Conservation (phyloP, 2,329 filamentous ascomycete genomes). For the Fusarium sp. region DNA sequence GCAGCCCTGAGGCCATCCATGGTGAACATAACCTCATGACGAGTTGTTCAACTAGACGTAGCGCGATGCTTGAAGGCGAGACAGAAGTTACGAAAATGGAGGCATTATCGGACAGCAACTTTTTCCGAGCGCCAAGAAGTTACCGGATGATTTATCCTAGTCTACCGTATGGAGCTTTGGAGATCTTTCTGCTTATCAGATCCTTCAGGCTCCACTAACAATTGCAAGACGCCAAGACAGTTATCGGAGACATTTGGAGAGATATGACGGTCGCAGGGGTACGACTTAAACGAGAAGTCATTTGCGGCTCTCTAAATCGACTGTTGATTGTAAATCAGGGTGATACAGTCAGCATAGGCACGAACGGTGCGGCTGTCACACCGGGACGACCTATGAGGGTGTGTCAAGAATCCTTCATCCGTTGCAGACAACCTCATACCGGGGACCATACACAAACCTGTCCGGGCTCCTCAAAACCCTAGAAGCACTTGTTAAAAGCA, state of each 20-base stretch:
- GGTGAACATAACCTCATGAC: constrained; percentile 3
- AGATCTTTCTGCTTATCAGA: constrained; percentile 15
- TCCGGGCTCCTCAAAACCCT: too few species aligned
- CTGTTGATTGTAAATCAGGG: background rate
- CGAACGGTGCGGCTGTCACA: constrained; percentile 1
- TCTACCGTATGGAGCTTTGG: background rate
- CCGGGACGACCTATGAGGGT: constrained; percentile 2
- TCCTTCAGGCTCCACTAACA: constrained; percentile 11
- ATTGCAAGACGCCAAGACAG: background rate
- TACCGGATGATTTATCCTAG: background rate
- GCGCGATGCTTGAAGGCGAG: background rate
- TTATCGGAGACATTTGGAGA: background rate
- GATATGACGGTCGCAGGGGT: too few species aligned
- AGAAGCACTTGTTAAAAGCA: too few species aligned
- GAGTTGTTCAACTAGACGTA: background rate
- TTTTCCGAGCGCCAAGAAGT: constrained; percentile 2
- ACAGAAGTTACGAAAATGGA: background rate
- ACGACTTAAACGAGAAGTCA: background rate
- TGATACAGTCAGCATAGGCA: constrained; percentile 7
- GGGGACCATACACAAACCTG: too few species aligned
- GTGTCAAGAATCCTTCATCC: background rate
- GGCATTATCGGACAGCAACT: constrained; percentile 1
- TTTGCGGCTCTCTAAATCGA: background rate
- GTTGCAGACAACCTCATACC: background rate
- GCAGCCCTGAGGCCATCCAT: background rate